phyloP scores from a whole-genome alignment of 2,329 filamentous ascomycete species.

The Harringtonia aguacate region DNA sequence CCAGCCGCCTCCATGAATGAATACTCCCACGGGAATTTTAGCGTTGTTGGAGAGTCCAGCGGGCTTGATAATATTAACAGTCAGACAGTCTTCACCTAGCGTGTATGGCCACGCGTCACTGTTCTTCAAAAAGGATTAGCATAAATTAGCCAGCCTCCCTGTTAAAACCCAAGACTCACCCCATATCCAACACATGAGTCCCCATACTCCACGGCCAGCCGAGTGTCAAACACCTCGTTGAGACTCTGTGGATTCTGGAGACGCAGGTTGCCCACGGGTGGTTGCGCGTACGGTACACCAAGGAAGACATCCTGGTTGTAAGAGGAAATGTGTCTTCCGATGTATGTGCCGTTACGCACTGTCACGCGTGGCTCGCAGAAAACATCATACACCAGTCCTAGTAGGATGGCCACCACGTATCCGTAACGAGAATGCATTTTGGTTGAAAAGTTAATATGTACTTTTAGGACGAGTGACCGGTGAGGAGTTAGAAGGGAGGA shows the following conservation, averaged over 20 bases:
- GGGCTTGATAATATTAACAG: constrained; percentile 1
- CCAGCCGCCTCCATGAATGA: constrained; percentile 2
- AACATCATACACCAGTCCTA: no score
- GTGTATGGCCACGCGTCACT: neutral
- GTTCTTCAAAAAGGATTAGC: no score
- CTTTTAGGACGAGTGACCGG: no score
- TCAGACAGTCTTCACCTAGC: constrained; percentile 2
- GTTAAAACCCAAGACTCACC: no score
- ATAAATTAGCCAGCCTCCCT: neutral
- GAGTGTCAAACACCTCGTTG: neutral
- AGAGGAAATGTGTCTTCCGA: neutral
- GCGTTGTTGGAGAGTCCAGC: neutral
- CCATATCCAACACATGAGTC: no score
- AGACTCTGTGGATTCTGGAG: constrained; percentile 1
- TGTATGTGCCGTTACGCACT: neutral
- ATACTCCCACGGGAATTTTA: neutral
- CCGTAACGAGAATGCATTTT: no score
- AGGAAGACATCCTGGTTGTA: constrained; percentile 36
- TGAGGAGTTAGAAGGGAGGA: no score
- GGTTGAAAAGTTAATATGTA: no score
- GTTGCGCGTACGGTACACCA: constrained; percentile 43
- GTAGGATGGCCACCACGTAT: no score
- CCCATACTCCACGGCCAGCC: neutral
- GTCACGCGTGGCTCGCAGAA: no score
- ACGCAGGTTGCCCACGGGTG: constrained; percentile 26